Base-by-base conservation (phyloP, 139 green algal genomes). In the Trebouxia sp. region DNA sequence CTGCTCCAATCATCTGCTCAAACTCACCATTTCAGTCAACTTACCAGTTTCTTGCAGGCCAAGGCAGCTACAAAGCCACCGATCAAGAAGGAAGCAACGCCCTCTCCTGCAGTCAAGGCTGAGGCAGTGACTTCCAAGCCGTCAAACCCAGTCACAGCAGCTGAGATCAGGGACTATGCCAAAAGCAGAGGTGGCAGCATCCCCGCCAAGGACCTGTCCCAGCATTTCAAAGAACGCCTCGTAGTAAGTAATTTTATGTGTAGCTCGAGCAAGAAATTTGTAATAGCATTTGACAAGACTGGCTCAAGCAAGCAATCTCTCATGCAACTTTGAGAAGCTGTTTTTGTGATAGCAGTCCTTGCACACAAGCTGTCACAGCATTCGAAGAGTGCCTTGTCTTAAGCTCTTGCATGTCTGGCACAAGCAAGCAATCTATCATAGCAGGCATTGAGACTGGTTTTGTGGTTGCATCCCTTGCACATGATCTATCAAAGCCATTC, bases 141-240 rank as follows among this genome's bases (percentile, higher is more conserved):
- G 5, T 39, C 62, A 45, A 35, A 43, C 7, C 12, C 43, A 1
- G 62, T 72, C 1, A 42, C 62, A 0, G 20, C 26, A 7, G n/a
- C 42, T 30, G 62, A 72, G 12, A 45, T 72, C n/a, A 72, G 43
- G 28, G 62, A 42, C 20, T 72, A 45, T 6, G 43, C 43, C 15
- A 35, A 17, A 12, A 72, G 35, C 32, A 20, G 11, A 45, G 62
- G 62, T 12, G 62, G 62, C 62, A 72, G 62, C 62, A 42, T 72
- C 11, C 32, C 32, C 28, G 62, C 62, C 32, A 72, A 32, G 0
- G n/a, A 42, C 20, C 32, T 72, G 15, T 45, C 32, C 6, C 32
- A 72, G 35, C 62, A 72, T 17, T 72, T 72, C 62, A 72, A 42
- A 37, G 35, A 17, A 28, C 62, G 62, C 62, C 15, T 72, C 37